A percentile compares a stretch with the other conserved stretches of the same genome.
These are phyloP conservation scores for Sechiopsis laciniata DNA, from an alignment of 306 rosid genomes.

Conservation along the genomic window DNA sequence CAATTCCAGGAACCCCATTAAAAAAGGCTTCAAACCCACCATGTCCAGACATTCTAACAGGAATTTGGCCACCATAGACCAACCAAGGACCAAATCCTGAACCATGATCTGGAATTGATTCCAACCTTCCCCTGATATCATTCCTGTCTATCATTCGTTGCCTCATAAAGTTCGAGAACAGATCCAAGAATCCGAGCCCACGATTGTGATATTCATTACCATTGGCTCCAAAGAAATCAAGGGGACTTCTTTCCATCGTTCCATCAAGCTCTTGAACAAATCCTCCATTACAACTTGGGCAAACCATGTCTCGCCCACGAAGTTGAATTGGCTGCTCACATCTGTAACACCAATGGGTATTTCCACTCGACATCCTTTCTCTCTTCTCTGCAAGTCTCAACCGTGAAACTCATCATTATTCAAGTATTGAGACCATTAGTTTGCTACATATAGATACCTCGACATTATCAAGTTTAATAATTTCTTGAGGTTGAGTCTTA, in stretches of 20 bases:
- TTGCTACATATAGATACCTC: not conserved
- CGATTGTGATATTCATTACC: conserved; percentile 9
- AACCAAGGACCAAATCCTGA: conserved; percentile 27
- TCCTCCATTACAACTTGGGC: conserved; percentile 24
- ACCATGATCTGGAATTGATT: conserved; percentile 20
- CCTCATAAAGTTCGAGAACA: conserved; percentile 26
- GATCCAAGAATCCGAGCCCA: conserved; percentile 12
- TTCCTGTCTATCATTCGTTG: conserved; percentile 9
- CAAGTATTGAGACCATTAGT: not conserved
- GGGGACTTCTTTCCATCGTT: conserved; percentile 5
- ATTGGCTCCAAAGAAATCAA: conserved; percentile 14
- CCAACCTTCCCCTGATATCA: conserved; percentile 24
- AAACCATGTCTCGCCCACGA: conserved; percentile 18
- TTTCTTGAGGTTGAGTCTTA: not conserved
- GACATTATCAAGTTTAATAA: not conserved
- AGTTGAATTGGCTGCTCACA: conserved; percentile 21
- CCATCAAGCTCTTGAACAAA: conserved; percentile 27
- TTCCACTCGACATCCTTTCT: conserved; percentile 19
- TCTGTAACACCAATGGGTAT: conserved; percentile 30
- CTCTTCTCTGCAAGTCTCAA: not conserved
- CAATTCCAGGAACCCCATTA: conserved; percentile 24
- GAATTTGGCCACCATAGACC: conserved; percentile 25
- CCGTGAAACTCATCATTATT: not conserved
- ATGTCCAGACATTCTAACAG: conserved; percentile 16
- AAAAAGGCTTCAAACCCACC: conserved; percentile 23